Base-by-base conservation (phyloP, 2,329 filamentous ascomycete species). In the Fusarium sp. region DNA sequence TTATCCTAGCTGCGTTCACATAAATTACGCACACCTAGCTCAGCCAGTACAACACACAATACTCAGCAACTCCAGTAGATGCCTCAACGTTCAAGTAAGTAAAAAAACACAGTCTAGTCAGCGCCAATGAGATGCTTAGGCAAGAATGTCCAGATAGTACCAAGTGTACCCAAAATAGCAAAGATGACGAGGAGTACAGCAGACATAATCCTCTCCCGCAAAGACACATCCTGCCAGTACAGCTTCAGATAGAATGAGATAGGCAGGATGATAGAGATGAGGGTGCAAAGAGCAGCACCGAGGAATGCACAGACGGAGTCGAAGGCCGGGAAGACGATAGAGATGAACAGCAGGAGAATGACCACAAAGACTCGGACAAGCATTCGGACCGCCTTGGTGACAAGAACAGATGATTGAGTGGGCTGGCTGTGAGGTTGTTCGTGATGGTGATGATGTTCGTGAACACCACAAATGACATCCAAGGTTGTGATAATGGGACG, bases 281-380 rank as follows among this genome's bases (percentile, higher is more conserved):
- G 93, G 75, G 97, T 97, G 82, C 95, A 98, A 18, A 97, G 87
- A 6, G 94, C 92, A 42, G 92, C 93, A 15, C 96, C 95, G 82
- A 98, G 90, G 67, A 97, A 90, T 6, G 92, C 92, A 90, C 97
- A 97, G 77, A 97, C 95, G 55, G 91, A 90, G 78, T 97, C 94
- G 76, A 97, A 97, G 0, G 89, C 88, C 1, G 95, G 94, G 76
- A 89, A 88, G 4, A 85, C 65, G 50, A 89, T 84, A 9, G 95
- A 90, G 63, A 98, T 92, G 51, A 88, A 77, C 32, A 98, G 87
- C 74, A 98, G 93, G 4, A 91, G 71, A n/a, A 92, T 73, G 18
- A 94, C 87, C 16, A 90, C 89, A 18, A 88, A 68, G 4, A 97
- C 81, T 43, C 92, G 89, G 29, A 96, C 85, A 25, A 90, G 66